Evolutionary conservation across 1,139 yeast species (phyloP).

Genomic region (Saccharomyces hybrid): DNA sequence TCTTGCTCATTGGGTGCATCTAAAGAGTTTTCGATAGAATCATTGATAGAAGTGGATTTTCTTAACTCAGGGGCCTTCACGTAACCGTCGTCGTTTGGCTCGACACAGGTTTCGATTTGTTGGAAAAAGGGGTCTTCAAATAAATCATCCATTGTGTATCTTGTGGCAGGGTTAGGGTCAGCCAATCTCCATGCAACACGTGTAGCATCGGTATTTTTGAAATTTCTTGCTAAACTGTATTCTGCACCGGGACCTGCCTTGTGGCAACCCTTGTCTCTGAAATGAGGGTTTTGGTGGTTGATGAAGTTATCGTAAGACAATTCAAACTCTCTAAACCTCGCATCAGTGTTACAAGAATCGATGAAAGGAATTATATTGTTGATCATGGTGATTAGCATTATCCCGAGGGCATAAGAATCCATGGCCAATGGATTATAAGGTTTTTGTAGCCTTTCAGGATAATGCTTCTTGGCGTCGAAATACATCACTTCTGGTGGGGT

Average conservation of each 20-base stretch:
- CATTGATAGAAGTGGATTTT: constrained; percentile 8
- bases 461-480: constrained; percentile 35
- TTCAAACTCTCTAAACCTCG: constrained; percentile 50
- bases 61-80: constrained; percentile 23
- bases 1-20: not conserved
- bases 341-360: constrained; percentile 44
- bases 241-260: constrained; percentile 60
- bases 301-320: constrained; percentile 45
- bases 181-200: constrained; percentile 70
- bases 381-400: constrained; percentile 52
- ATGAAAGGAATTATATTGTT: constrained; percentile 57
- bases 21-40: not conserved
- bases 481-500: constrained; percentile 70
- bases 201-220: constrained; percentile 52
- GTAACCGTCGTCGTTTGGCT: constrained; percentile 16
- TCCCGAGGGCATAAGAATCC: constrained; percentile 71
- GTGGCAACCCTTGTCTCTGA: constrained; percentile 41
- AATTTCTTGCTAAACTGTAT: constrained; percentile 55
- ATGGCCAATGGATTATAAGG: constrained; percentile 60
- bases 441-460: constrained; percentile 27
- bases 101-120: constrained; percentile 49
- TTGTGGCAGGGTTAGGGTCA: constrained; percentile 48
- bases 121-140: constrained; percentile 61
- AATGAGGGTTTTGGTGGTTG: constrained; percentile 43
- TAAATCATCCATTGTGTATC: constrained; percentile 49